phyloP scores from a whole-genome alignment of 2,329 filamentous ascomycete genomes.

The Calonectria pseudoreteaudii region DNA sequence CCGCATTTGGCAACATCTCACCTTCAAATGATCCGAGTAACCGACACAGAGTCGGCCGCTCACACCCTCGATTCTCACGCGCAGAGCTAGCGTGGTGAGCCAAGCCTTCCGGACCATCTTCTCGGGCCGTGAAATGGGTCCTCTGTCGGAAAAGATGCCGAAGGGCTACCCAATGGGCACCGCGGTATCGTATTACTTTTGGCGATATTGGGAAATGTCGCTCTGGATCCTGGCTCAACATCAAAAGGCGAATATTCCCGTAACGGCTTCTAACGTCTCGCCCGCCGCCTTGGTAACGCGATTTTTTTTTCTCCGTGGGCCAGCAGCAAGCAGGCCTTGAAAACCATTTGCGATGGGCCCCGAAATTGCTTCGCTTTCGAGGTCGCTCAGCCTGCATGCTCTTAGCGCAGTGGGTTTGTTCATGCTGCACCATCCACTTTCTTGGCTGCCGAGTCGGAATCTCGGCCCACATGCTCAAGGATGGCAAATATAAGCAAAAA shows the following conservation, averaged over 20 bases:
- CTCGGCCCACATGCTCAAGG: conserved; percentile 1
- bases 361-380: neutral
- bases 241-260: neutral
- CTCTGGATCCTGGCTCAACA: neutral
- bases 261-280: neutral
- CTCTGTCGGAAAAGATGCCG: conserved; percentile 3
- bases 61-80: neutral
- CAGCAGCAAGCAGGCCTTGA: neutral
- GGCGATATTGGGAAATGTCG: neutral
- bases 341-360: neutral
- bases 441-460: conserved; percentile 5
- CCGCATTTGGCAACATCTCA: neutral
- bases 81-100: neutral
- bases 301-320: neutral
- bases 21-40: neutral
- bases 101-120: neutral
- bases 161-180: neutral
- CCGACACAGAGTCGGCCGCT: neutral
- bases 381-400: neutral
- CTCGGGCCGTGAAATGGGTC: conserved; percentile 3
- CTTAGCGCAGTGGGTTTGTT: neutral
- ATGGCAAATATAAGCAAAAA: neutral
- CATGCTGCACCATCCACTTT: neutral
- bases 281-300: neutral
- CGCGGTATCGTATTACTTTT: neutral